These are phyloP conservation scores for Xerocomus nothofagi DNA, from an alignment of 1,284 basidiomycete genomes.

Conservation along the genomic window DNA sequence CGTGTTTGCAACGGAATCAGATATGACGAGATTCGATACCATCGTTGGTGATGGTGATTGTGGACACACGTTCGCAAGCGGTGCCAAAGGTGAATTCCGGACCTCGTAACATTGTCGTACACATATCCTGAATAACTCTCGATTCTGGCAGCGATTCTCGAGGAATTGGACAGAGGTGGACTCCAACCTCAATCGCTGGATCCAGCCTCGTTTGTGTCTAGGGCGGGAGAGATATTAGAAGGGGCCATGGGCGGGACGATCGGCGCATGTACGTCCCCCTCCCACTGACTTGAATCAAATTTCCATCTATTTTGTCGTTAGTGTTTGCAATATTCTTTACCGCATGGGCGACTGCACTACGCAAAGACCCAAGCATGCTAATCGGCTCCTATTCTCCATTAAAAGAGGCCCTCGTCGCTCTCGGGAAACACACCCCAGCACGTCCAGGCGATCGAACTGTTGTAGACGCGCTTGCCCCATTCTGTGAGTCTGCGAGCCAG, in stretches of 20 bases:
- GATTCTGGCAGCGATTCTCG: slow-evolving; percentile 6
- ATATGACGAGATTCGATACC: slow-evolving; percentile 45
- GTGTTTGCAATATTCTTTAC: slow-evolving; percentile 58
- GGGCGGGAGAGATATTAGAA: slow-evolving; percentile 17
- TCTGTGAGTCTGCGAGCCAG: slow-evolving; percentile 33
- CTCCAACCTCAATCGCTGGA: slow-evolving; percentile 1
- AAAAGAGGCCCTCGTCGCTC: slow-evolving; percentile 33
- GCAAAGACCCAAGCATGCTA: background rate
- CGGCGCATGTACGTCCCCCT: slow-evolving; percentile 15
- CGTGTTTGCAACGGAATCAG: slow-evolving; percentile 39
- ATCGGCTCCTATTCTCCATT: slow-evolving; percentile 1
- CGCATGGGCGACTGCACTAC: slow-evolving; percentile 31
- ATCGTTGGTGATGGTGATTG: slow-evolving; percentile 39
- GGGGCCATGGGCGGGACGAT: slow-evolving; percentile 19
- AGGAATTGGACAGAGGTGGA: slow-evolving; percentile 1
- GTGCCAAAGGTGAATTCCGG: slow-evolving; percentile 28
- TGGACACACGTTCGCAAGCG: slow-evolving; percentile 35
- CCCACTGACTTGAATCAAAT: no score
- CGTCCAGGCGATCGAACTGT: slow-evolving; percentile 54
- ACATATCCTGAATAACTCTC: background rate
- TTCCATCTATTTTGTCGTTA: slow-evolving; percentile 13
- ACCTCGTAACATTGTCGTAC: background rate
- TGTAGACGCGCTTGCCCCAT: slow-evolving; percentile 52
- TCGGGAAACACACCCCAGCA: slow-evolving; percentile 50
- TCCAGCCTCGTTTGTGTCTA: slow-evolving; percentile 11